A percentile compares a stretch with the other conserved stretches of the same genome.
phyloP scores from a whole-genome alignment of 495 filamentous ascomycete genomes.

The Neurospora cerealis region DNA sequence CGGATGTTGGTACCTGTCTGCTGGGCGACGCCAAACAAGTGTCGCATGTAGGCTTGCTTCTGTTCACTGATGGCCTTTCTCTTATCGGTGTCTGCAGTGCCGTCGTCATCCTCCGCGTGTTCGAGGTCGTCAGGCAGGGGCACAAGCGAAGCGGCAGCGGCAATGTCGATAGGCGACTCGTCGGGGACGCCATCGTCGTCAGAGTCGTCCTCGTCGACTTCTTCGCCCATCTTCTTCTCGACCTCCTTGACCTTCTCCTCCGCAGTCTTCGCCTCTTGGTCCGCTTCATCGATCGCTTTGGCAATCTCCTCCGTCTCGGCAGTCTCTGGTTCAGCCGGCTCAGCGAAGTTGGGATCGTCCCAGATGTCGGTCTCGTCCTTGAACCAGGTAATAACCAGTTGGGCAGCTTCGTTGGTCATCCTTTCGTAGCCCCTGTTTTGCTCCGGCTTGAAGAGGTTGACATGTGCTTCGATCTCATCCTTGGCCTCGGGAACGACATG shows the following conservation, averaged over 20 bases:
- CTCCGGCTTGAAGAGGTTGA: slow-evolving; percentile 69
- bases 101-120: slow-evolving; percentile 5
- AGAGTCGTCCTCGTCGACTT: slow-evolving; percentile 9
- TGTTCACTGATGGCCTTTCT: slow-evolving; percentile 9
- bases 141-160: slow-evolving; percentile 32
- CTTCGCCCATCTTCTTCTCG: slow-evolving; percentile 1
- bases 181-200: slow-evolving; percentile 18
- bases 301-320: slow-evolving; percentile 27
- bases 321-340: slow-evolving; percentile 20
- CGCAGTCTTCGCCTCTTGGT: slow-evolving; percentile 5
- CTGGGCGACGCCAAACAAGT: slow-evolving; percentile 37
- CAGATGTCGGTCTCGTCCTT: slow-evolving; percentile 30
- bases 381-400: slow-evolving; percentile 45
- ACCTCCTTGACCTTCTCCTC: slow-evolving; percentile 2
- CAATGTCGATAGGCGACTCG: slow-evolving; percentile 38
- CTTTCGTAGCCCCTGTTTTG: slow-evolving; percentile 67
- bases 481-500: slow-evolving; percentile 59
- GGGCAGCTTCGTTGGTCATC: slow-evolving; percentile 56
- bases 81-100: slow-evolving; percentile 5
- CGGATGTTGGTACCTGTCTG: slow-evolving; percentile 29
- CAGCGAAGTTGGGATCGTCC: slow-evolving; percentile 32
- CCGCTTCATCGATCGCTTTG: slow-evolving; percentile 25
- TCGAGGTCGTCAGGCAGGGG: slow-evolving; percentile 31
- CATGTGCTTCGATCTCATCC: slow-evolving; percentile 80
- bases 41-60: slow-evolving; percentile 31